These are phyloP conservation scores for Aleurites moluccanus DNA, from an alignment of 441 rosid genomes.

Conservation along the genomic window DNA sequence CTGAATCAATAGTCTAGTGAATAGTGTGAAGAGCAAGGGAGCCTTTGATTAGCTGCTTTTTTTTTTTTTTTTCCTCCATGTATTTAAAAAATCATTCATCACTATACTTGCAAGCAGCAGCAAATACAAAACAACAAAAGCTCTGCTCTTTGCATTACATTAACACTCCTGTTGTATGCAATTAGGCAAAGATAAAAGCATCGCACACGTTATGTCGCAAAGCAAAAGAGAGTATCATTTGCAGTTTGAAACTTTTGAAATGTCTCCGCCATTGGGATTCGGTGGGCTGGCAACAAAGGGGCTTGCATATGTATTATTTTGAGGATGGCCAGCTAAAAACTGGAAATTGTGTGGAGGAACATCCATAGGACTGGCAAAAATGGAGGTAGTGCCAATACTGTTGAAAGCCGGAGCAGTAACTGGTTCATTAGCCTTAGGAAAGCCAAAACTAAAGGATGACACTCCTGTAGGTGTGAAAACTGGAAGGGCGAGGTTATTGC, in stretches of 20 bases:
- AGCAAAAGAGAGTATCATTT: slow-evolving; percentile 25
- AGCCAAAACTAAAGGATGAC: slow-evolving; percentile 58
- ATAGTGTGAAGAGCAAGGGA: not conserved
- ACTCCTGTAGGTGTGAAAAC: slow-evolving; percentile 26
- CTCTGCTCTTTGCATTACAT: slow-evolving; percentile 11
- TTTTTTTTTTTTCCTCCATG: not conserved
- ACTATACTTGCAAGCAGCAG: slow-evolving; percentile 13
- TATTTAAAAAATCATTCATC: not conserved
- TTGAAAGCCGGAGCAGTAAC: slow-evolving; percentile 53
- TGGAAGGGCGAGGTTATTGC: slow-evolving; percentile 29
- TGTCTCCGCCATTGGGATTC: slow-evolving; percentile 49
- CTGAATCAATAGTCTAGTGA: not conserved
- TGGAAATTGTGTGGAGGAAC: slow-evolving; percentile 57
- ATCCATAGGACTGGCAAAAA: slow-evolving; percentile 51
- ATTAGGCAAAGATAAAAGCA: not conserved
- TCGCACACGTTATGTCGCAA: slow-evolving; percentile 21
- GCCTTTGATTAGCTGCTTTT: not conserved
- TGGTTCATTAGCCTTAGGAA: slow-evolving; percentile 46
- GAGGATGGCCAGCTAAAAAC: slow-evolving; percentile 59
- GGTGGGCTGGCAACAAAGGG: slow-evolving; percentile 25
- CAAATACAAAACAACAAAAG: not conserved
- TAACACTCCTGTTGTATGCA: slow-evolving; percentile 9
- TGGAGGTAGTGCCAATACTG: slow-evolving; percentile 44
- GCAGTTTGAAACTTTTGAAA: slow-evolving; percentile 33
- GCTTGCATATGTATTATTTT: slow-evolving; percentile 26